Evolutionary conservation across 1,284 basidiomycete genomes (phyloP).

Genomic region (Phaffia rhodozyma): DNA sequence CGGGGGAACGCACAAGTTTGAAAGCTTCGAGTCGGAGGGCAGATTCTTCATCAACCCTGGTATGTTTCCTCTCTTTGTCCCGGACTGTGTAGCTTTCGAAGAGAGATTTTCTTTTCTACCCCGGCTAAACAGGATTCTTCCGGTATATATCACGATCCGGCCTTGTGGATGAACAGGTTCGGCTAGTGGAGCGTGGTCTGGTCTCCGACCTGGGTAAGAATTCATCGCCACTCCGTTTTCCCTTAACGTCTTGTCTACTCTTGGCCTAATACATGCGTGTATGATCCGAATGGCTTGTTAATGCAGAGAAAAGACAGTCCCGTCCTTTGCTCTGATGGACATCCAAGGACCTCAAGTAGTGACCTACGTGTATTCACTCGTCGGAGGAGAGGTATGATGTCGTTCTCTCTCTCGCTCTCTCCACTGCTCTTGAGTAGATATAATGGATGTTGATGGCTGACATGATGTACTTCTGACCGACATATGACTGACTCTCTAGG

Average conservation of each 20-base stretch:
- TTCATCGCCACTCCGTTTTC: background rate
- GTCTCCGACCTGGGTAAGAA: constrained; percentile 3
- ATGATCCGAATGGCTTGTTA: background rate
- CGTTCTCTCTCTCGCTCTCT: background rate
- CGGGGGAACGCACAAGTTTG: constrained; percentile 94
- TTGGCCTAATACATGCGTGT: background rate
- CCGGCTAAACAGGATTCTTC: background rate
- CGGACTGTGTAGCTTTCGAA: background rate
- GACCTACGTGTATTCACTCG: constrained; percentile 88
- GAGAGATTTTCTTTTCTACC: background rate
- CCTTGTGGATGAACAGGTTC: constrained; percentile 5
- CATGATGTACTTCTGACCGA: background rate
- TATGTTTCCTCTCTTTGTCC: constrained; percentile 27
- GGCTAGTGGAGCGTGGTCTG: background rate
- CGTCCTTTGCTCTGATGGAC: constrained; percentile 86
- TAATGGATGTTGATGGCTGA: background rate
- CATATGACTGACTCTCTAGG: constrained; percentile 23
- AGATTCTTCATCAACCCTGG: constrained; percentile 96
- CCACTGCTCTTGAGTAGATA: background rate
- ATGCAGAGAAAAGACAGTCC: constrained; percentile 46
- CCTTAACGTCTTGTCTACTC: background rate
- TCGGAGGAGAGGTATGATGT: constrained; percentile 68
- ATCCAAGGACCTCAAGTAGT: constrained; percentile 89
- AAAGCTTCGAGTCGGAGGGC: constrained; percentile 80
- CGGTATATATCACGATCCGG: background rate